Percentiles rank a stretch among this genome's conserved stretches.
phyloP scores from a whole-genome alignment of 2,329 filamentous ascomycete genomes.

The Geosmithia flava region DNA sequence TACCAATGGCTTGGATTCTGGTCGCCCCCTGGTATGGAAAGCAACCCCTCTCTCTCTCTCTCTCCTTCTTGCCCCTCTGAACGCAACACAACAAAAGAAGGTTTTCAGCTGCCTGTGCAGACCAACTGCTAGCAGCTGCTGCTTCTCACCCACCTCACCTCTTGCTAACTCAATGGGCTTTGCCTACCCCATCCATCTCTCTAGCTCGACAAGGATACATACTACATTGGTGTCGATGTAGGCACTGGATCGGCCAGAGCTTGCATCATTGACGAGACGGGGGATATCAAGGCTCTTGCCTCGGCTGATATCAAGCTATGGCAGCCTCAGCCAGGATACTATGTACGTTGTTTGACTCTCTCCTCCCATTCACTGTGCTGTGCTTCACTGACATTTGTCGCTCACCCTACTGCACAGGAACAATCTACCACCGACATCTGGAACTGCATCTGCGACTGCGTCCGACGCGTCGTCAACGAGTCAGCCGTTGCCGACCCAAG shows the following conservation, averaged over 20 bases:
- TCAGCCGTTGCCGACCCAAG: conserved; percentile 66
- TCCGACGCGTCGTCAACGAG: conserved; percentile 70
- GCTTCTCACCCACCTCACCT: too few relatives aligned
- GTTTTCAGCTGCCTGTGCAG: too few relatives aligned
- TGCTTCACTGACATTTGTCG: neutral
- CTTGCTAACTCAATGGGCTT: too few relatives aligned
- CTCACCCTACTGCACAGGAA: conserved; percentile 40
- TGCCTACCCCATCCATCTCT: too few relatives aligned
- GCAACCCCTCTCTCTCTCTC: too few relatives aligned
- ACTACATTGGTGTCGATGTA: conserved; percentile 82
- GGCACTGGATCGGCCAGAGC: conserved; percentile 91
- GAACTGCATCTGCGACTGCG: conserved; percentile 83
- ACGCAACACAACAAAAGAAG: too few relatives aligned
- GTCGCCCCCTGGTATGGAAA: too few relatives aligned
- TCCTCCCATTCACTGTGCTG: neutral
- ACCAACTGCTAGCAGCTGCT: too few relatives aligned
- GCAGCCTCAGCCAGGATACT: conserved; percentile 66
- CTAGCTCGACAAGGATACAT: conserved; percentile 24
- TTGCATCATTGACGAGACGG: conserved; percentile 85
- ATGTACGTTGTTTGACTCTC: conserved; percentile 35
- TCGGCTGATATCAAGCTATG: conserved; percentile 69
- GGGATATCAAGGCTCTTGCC: conserved; percentile 71
- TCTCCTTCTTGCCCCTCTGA: too few relatives aligned
- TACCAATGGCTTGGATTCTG: too few relatives aligned
- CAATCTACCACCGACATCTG: conserved; percentile 98